Base-by-base conservation (phyloP, 768 basidiomycete genomes). In the Naganishia kalamii region DNA sequence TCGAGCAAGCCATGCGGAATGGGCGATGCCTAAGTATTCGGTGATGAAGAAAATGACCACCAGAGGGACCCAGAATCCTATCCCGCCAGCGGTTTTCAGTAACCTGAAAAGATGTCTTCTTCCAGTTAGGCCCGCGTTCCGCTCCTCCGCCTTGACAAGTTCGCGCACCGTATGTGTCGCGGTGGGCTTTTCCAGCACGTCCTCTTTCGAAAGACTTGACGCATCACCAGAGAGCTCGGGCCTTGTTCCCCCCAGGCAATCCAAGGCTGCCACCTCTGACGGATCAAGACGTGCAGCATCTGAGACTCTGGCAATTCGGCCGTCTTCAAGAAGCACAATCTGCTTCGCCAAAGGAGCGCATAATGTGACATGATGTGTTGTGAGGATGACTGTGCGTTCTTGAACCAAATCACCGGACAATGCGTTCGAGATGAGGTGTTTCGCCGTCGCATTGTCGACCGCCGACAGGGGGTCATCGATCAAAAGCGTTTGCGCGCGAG, bases 351-450 rank as follows among this genome's bases (percentile, higher is more conserved):
- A 69, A 0, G 74, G 72, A 3, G 76, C 65, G 27, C 72, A 74
- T 3, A 77, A 71, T 0, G 61, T 61, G 23, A 76, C 72, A n/a
- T 76, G 74, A 65, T 78, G 76, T 17, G 75, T 76, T 49, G 75
- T 74, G 12, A 78, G 65, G 21, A 78, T 64, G 30, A 76, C 62
- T 0, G 76, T 77, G 2, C 77, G 66, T n/a, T 63, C 47, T 8
- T 46, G 50, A 17, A 74, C 49, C 11, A 78, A 54, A 0, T 51
- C 25, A 11, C 67, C 70, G 19, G 62, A 50, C 6, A 78, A 65
- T 52, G 75, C 75, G 40, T 76, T 69, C 0, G 65, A 51, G 44
- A 70, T 60, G 50, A 78, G 72, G 25, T 54, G 70, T 27, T 74
- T 69, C 23, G 72, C 65, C 4, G 77, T 78, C 51, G 72, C 72